Base-by-base conservation (phyloP, 2,329 filamentous ascomycete species). In the Arthrinium puccinioides region DNA sequence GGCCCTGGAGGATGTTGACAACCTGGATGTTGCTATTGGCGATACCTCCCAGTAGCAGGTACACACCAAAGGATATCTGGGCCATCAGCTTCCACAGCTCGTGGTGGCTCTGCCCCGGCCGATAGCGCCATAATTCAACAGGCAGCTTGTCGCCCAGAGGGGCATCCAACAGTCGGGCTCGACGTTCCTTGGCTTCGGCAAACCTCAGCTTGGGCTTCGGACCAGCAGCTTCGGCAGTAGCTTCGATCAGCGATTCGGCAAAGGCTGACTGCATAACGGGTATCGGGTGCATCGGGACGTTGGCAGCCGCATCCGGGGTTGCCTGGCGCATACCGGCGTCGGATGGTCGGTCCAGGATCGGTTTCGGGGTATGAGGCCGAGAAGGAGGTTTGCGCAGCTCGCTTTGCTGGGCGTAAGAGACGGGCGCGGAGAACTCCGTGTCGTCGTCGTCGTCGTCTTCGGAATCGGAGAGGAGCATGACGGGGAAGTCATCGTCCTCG, bases 41-140 rank as follows among this genome's bases (percentile, higher is more conserved):
- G 57, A 94, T 77, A 43, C 82, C 80, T 52, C 89, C 82, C 38
- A 94, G 77, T 40, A 97, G 65, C 30, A 97, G 69, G 58, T 96
- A 89, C 25, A 97, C 82, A 15, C 92, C 90, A 59, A 97, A 97
- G 2, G 87, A 83, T 49, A 97, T 89, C 61, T 97, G 90, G 13
- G 90, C 82, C 55, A 94, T 76, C 33, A 96, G 76, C 64, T 96
- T 96, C 69, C 83, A 82, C 42, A 97, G 67, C 45, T 94, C 87
- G 55, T 97, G 92, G 54, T 87, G 83, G 52, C 78, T 76, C 56
- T 92, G 86, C 29, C 79, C 79, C 0, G 79, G 73, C 37, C 81
- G 78, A 56, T 84, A 81, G 40, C 82, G 79, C 87, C 89, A 95
- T 55, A 76, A 64, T 33, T 80, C 75, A 36, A 79, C 81, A 55